phyloP scores from a whole-genome alignment of 805 yeast species.

The Yamadazyma paraphyllophila region DNA sequence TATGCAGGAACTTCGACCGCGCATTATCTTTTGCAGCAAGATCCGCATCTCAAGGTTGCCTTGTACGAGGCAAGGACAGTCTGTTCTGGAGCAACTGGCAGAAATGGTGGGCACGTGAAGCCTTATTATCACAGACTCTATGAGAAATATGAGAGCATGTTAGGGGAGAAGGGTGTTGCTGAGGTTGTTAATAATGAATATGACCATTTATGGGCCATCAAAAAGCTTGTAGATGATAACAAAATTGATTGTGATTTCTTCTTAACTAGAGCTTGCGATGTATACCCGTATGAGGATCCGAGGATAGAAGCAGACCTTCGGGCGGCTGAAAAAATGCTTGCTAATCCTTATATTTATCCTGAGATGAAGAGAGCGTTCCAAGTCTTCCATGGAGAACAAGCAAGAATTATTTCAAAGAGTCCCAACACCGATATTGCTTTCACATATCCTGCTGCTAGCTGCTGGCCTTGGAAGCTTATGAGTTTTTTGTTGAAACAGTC shows the following conservation, averaged over 20 bases:
- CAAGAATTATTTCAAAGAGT: constrained; percentile 25
- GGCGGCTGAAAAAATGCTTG: constrained; percentile 15
- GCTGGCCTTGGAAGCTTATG: constrained; percentile 46
- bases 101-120: constrained; percentile 51
- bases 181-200: constrained; percentile 37
- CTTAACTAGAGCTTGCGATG: constrained; percentile 33
- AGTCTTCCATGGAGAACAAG: constrained; percentile 28
- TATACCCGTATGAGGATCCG: constrained; percentile 19
- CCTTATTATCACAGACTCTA: constrained; percentile 14
- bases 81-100: constrained; percentile 46
- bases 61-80: constrained; percentile 43
- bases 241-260: constrained; percentile 39
- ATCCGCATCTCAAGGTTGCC: constrained; percentile 15
- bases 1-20: constrained; percentile 45
- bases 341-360: constrained; percentile 24
- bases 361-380: constrained; percentile 30
- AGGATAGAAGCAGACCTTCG: constrained; percentile 8
- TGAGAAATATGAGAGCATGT: constrained; percentile 12
- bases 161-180: constrained; percentile 30
- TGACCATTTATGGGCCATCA: constrained; percentile 29
- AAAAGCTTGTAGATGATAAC: constrained; percentile 28
- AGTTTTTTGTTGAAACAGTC: constrained; percentile 27
- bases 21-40: constrained; percentile 28
- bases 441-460: constrained; percentile 40
- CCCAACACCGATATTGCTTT: constrained; percentile 28